Percentiles rank a stretch among this genome's conserved stretches.
These are phyloP conservation scores for Zoysia matrella DNA, from an alignment of 202 grass and related monocot genomes.

Conservation along the genomic window DNA sequence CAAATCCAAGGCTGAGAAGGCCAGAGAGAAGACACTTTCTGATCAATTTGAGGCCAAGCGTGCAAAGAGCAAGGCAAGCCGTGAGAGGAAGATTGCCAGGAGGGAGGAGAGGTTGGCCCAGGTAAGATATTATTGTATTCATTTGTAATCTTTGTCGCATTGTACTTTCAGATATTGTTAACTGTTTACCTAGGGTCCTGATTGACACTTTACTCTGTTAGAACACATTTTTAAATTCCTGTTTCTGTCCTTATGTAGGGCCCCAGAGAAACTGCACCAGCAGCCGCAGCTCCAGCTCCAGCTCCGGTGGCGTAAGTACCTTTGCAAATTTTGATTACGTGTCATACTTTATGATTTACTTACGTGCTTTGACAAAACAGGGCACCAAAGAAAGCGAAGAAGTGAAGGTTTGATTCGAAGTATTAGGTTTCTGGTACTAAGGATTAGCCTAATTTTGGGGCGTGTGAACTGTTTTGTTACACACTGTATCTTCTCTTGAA, in stretches of 20 bases:
- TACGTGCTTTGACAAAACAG: slow-evolving; percentile 5
- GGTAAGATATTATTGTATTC: slow-evolving; percentile 37
- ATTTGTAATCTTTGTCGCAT: neutral
- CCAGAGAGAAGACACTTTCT: slow-evolving; percentile 4
- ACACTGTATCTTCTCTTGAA: slow-evolving; percentile 33
- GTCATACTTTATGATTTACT: slow-evolving; percentile 7
- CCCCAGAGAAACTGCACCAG: slow-evolving; percentile 47
- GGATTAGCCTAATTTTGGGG: slow-evolving; percentile 60
- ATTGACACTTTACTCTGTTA: neutral
- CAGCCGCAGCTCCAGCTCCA: slow-evolving; percentile 38
- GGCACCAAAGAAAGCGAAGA: slow-evolving; percentile 68
- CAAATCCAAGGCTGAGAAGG: slow-evolving; percentile 84
- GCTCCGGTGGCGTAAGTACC: slow-evolving; percentile 47
- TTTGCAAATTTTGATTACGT: neutral
- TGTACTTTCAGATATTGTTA: neutral
- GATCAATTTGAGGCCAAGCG: no score
- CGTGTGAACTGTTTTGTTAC: slow-evolving; percentile 40
- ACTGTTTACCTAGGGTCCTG: neutral
- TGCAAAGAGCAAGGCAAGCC: no score
- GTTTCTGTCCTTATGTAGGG: slow-evolving; percentile 43
- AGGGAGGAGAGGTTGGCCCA: slow-evolving; percentile 64
- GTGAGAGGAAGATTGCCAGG: no score
- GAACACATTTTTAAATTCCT: neutral
- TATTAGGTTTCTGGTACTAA: slow-evolving; percentile 22
- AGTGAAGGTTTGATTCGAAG: slow-evolving; percentile 52